These are phyloP conservation scores for Yamadazyma sp. DNA, from an alignment of 1,139 yeast genomes.

Conservation along the genomic window DNA sequence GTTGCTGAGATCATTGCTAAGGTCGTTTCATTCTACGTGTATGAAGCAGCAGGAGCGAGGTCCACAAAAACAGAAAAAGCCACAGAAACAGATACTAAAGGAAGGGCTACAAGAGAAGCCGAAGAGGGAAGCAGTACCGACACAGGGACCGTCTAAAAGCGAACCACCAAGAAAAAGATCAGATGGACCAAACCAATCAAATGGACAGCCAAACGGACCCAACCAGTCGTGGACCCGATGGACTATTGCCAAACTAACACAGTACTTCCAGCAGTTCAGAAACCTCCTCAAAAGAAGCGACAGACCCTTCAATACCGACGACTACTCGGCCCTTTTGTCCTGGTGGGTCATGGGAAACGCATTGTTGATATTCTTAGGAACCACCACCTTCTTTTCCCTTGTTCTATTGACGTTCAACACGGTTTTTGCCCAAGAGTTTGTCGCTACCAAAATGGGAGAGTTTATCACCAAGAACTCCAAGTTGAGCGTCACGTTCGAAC, in stretches of 20 bases:
- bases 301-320: conserved; percentile 82
- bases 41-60: no score
- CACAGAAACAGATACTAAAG: no score
- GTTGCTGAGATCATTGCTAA: no score
- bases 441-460: conserved; percentile 80
- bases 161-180: background rate
- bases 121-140: no score
- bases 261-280: conserved; percentile 4
- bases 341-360: conserved; percentile 91
- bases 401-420: conserved; percentile 79
- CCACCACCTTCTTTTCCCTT: conserved; percentile 85
- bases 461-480: conserved; percentile 81
- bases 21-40: no score
- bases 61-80: no score
- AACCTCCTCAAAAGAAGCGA: conserved; percentile 42
- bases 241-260: background rate
- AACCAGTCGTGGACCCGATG: background rate
- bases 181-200: background rate
- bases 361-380: conserved; percentile 72
- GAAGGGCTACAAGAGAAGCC: no score
- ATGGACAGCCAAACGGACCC: no score
- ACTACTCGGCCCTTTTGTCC: conserved; percentile 82
- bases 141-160: no score
- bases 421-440: conserved; percentile 84
- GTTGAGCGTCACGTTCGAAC: conserved; percentile 85